These are phyloP conservation scores for Herpomyces periplanetae DNA, from an alignment of 2,329 filamentous ascomycete genomes.

Conservation along the genomic window DNA sequence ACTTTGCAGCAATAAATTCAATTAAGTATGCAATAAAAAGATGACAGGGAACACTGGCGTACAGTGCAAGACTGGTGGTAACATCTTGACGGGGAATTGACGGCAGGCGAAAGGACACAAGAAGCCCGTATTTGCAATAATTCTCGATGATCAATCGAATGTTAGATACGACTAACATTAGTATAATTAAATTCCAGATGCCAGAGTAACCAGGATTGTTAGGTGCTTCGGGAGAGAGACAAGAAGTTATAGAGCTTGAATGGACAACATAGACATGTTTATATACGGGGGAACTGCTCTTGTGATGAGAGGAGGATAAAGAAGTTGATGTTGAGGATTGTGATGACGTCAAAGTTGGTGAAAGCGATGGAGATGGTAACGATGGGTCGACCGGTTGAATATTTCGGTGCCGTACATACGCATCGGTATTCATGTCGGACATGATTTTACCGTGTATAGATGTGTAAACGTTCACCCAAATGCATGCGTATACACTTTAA, in stretches of 20 bases:
- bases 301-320: too few relatives aligned
- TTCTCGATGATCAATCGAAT: slow-evolving; percentile 83
- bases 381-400: too few relatives aligned
- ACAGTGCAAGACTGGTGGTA: slow-evolving; percentile 31
- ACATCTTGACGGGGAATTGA: slow-evolving; percentile 47
- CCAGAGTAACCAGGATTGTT: slow-evolving; percentile 48
- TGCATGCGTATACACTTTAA: too few relatives aligned
- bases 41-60: slow-evolving; percentile 58
- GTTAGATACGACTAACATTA: slow-evolving; percentile 81
- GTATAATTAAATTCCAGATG: slow-evolving; percentile 80
- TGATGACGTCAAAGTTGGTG: too few relatives aligned
- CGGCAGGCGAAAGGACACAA: slow-evolving; percentile 66
- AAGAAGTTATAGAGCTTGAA: slow-evolving; percentile 26
- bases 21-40: slow-evolving; percentile 65
- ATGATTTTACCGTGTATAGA: too few relatives aligned
- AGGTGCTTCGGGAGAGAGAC: slow-evolving; percentile 43
- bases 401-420: too few relatives aligned
- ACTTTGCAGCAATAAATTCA: slow-evolving; percentile 39
- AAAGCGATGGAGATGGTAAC: too few relatives aligned
- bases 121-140: slow-evolving; percentile 40
- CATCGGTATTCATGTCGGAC: too few relatives aligned
- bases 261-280: slow-evolving; percentile 71
- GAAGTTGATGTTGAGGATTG: too few relatives aligned
- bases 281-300: too few relatives aligned
- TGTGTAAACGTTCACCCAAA: too few relatives aligned